Conservation (phyloP, 371 early-diverging fungal species). For the Mucor sp. region DNA sequence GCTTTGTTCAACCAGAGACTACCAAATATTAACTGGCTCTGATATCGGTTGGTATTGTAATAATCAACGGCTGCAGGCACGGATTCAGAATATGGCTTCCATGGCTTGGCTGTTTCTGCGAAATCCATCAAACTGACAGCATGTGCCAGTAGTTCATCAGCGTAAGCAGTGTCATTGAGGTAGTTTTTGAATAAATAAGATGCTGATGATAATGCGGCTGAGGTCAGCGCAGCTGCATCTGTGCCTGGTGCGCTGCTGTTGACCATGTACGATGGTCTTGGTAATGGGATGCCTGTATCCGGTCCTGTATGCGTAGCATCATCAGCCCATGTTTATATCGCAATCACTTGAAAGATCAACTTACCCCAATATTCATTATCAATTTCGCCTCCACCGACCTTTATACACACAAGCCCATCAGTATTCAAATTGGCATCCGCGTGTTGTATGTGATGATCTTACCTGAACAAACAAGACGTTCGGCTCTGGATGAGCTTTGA, state of each 20-base stretch:
- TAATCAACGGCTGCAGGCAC: conserved; percentile 46
- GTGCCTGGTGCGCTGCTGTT: conserved; percentile 46
- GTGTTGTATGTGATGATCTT: neutral
- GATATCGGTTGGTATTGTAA: conserved; percentile 51
- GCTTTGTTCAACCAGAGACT: conserved; percentile 60
- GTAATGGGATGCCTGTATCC: conserved; percentile 41
- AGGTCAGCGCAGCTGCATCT: conserved; percentile 49
- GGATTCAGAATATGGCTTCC: conserved; percentile 41
- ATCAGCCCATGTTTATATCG: neutral
- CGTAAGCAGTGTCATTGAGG: conserved; percentile 44
- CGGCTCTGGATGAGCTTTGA: conserved; percentile 58
- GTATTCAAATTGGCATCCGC: neutral
- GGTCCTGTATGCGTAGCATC: conserved; percentile 9
- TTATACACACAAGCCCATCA: neutral
- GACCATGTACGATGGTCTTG: conserved; percentile 45
- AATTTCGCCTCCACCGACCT: conserved; percentile 25
- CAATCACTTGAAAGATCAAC: neutral
- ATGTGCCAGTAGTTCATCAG: conserved; percentile 25
- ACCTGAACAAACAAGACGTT: conserved; percentile 47
- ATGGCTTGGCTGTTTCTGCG: conserved; percentile 41
- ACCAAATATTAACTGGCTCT: conserved; percentile 56
- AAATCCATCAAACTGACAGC: conserved; percentile 44
- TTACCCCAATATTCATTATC: conserved; percentile 39
- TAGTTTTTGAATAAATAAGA: conserved; percentile 49
- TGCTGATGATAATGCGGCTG: conserved; percentile 53